Evolutionary conservation across 306 rosid species (phyloP), one percentile per base, ranked within the genome.

Genomic region (Dalbergia cultrata): DNA sequence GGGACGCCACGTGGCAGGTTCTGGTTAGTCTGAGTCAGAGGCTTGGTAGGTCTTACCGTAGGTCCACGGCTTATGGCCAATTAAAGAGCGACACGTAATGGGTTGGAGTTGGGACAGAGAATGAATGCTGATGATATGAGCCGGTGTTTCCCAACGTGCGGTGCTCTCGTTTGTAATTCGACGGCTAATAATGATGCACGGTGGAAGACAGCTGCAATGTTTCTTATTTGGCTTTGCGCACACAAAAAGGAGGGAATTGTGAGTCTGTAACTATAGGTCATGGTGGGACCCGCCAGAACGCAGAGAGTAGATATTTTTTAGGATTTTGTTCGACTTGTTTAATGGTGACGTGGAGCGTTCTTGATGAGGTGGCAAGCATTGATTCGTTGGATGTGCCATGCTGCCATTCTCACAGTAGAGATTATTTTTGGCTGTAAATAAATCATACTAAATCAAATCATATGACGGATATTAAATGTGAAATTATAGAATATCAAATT

Each of bases 1-100:
- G 94, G 0, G 97, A 92, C 43, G 95, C 93, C 89, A 90, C 97
- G 74, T 92, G 97, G 97, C 93, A 86, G 19, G 84, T 89, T 0
- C 13, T 92, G 0, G 59, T 53, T 0, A 33, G 84, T 3, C 65
- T 92, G 82, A 82, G 84, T 0, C 34, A 56, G 70, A 90, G 71
- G 83, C 79, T 89, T 5, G 81, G 66, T n/a, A 85, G 86, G 89
- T 86, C 90, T 6, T 17, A 61, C 26, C 44, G 74, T 22, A 54
- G 81, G 9, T 47, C 81, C 6, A 54, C 79, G 63, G 85, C 62
- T 82, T 63, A 26, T 6, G 22, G 43, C 83, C 64, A 84, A 69
- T 86, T 33, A 37, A 9, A 0, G 18, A 50, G 57, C 14, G 57
- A 77, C 90, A 58, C 85, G 84, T 79, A 54, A 34, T 4, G 0